Percentiles rank a stretch among this genome's conserved stretches.
These are phyloP conservation scores for Heracleum sosnowskyi DNA, from an alignment of 129 eudicot species.

Conservation along the genomic window DNA sequence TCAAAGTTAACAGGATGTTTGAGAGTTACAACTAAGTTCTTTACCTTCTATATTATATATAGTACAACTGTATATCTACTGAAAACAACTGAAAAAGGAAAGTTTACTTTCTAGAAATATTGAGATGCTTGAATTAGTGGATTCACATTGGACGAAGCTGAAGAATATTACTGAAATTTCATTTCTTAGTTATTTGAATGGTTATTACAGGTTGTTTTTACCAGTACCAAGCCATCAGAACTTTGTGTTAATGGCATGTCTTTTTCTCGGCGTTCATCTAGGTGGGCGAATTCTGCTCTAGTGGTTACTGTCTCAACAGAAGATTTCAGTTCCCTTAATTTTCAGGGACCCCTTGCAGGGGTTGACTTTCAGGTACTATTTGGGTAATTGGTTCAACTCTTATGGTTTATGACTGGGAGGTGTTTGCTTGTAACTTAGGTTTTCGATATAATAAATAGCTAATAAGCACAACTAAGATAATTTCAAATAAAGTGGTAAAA, in stretches of 20 bases:
- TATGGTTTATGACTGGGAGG: background rate
- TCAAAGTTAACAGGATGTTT: background rate
- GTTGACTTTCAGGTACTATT: conserved; percentile 71
- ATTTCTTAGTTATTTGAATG: background rate
- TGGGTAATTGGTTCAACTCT: background rate
- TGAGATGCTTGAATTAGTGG: background rate
- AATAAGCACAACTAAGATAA: no score
- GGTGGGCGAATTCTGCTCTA: conserved; percentile 96
- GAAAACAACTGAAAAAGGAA: background rate
- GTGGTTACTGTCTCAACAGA: conserved; percentile 78
- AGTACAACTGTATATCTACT: background rate
- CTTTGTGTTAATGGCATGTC: conserved; percentile 96
- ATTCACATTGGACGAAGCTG: background rate
- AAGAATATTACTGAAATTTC: background rate
- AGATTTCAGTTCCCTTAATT: conserved; percentile 63
- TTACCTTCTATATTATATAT: background rate
- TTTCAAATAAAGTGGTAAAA: no score
- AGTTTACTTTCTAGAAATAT: background rate
- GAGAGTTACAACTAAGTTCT: background rate
- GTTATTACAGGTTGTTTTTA: conserved; percentile 74
- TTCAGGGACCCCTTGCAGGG: conserved; percentile 94
- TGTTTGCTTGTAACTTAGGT: background rate
- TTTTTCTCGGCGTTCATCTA: conserved; percentile 84
- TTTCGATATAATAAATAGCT: no score
- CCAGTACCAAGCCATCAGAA: conserved; percentile 86